Base-by-base conservation (phyloP, 441 rosid species). In the Adansonia gregorii region DNA sequence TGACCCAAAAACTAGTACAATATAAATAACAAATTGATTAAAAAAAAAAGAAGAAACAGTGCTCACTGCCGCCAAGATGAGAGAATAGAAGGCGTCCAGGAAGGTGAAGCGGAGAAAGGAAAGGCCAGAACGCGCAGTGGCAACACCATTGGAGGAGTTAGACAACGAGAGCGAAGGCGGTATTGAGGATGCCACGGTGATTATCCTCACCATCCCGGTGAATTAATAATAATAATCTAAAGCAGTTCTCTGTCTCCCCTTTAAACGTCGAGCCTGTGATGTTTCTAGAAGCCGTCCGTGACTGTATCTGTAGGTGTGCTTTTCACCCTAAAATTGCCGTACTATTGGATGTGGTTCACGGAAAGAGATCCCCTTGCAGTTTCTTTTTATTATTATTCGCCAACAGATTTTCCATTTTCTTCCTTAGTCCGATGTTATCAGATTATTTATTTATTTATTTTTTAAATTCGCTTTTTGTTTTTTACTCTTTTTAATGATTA, bases 121-220 rank as follows among this genome's bases (percentile, higher is more conserved):
- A 60, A 55, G 58, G 39, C 81, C 79, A 73, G 85, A 75, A 56
- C 88, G 83, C 63, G 86, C 80, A 71, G 88, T 55, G 20, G 82
- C 2, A 35, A 52, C 63, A 10, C 27, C 46, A 60, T 80, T 72
- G 63, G 86, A 82, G 81, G 81, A 65, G 59, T 78, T 79, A 81
- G 88, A 84, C 46, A 85, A 86, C 76, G 87, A 70, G 8, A 90
- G 66, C 8, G 97, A 88, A 68, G 97, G 93, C 74, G 90, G 85
- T 77, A 92, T 76, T 31, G 98, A 87, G 77, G 97, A 89, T 0
- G 95, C 91, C 94, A 90, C 88, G 58, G 95, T 90, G 11, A 86
- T 72, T 72, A 90, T 79, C 91, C 93, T 87, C 81, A 87, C 91
- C 91, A 84, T 90, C 73, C 56, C 17, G 52, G 56, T 54, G 54